Conservation (phyloP, 768 basidiomycete species). For the Boletellus ananiceps region DNA sequence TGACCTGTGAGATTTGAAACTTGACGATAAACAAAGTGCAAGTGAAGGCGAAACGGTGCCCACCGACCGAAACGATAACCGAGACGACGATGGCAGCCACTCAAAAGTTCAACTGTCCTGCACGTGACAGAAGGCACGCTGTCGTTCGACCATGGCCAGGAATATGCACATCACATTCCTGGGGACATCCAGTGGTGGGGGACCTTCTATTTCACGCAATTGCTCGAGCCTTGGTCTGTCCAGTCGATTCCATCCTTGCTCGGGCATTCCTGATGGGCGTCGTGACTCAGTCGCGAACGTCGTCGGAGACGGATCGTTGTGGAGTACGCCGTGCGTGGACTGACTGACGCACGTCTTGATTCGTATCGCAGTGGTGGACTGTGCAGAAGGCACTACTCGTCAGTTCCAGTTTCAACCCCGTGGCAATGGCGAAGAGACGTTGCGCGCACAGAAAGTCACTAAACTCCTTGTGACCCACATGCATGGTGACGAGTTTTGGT, state of each 20-base stretch:
- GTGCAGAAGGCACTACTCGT: constrained; percentile 73
- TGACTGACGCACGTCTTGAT: neutral
- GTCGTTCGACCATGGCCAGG: constrained; percentile 2
- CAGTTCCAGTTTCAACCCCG: constrained; percentile 61
- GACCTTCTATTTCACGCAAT: constrained; percentile 67
- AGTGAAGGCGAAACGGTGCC: neutral
- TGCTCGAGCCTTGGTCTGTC: constrained; percentile 57
- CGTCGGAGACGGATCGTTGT: constrained; percentile 49
- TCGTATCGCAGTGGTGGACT: constrained; percentile 63
- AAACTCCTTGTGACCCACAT: constrained; percentile 85
- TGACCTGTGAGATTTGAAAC: constrained; percentile 8
- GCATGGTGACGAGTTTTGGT: constrained; percentile 49
- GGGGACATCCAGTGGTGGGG: constrained; percentile 74
- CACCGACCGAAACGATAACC: constrained; percentile 8
- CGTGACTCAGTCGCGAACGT: constrained; percentile 47
- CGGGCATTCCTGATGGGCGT: neutral
- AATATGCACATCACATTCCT: constrained; percentile 64
- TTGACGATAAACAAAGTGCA: neutral
- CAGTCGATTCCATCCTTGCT: neutral
- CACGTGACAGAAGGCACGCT: constrained; percentile 17
- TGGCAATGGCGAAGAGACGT: constrained; percentile 20
- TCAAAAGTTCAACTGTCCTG: constrained; percentile 16
- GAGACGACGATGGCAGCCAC: constrained; percentile 8
- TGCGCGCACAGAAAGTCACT: constrained; percentile 45
- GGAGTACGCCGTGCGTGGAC: constrained; percentile 48